Percentiles rank a stretch among this genome's conserved stretches.
phyloP scores from a whole-genome alignment of 2,329 filamentous ascomycete genomes.

The Parasarocladium wereldwijsianum region DNA sequence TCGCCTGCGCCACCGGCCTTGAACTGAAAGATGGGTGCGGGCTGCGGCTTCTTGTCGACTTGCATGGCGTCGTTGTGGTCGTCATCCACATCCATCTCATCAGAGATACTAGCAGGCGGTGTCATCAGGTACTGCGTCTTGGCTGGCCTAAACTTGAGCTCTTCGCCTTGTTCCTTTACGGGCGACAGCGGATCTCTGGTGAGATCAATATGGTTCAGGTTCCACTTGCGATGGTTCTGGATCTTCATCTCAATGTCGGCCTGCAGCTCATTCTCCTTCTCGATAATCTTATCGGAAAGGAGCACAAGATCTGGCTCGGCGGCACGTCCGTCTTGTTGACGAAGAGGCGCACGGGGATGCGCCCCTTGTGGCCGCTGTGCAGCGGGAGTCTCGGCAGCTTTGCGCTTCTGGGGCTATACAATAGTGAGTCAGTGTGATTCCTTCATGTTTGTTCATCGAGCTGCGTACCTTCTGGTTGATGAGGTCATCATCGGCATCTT shows the following conservation, averaged over 20 bases:
- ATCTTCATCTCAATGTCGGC: constrained; percentile 77
- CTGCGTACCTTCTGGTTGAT: constrained; percentile 76
- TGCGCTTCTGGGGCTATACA: constrained; percentile 58
- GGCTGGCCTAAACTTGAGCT: constrained; percentile 53
- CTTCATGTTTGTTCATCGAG: constrained; percentile 10
- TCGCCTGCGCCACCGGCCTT: constrained; percentile 25
- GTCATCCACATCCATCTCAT: constrained; percentile 42
- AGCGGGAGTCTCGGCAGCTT: constrained; percentile 42
- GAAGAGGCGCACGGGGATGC: constrained; percentile 54
- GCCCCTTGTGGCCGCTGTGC: constrained; percentile 46
- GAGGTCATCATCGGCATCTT: constrained; percentile 83
- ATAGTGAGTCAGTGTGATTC: constrained; percentile 20
- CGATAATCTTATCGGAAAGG: constrained; percentile 61
- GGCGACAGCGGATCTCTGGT: constrained; percentile 77
- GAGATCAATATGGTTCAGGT: constrained; percentile 75
- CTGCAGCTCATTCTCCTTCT: constrained; percentile 69
- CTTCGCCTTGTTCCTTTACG: constrained; percentile 46
- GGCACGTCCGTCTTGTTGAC: constrained; percentile 53
- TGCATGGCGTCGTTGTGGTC: constrained; percentile 27
- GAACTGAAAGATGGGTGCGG: constrained; percentile 29
- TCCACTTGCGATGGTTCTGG: constrained; percentile 82
- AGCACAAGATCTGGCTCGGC: constrained; percentile 67
- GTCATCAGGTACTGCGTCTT: constrained; percentile 59
- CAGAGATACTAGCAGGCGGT: constrained; percentile 40
- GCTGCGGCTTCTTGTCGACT: constrained; percentile 15